These are phyloP conservation scores for Chrysosphaeria jannelii DNA, from an alignment of 2,329 filamentous ascomycete species.

Conservation along the genomic window DNA sequence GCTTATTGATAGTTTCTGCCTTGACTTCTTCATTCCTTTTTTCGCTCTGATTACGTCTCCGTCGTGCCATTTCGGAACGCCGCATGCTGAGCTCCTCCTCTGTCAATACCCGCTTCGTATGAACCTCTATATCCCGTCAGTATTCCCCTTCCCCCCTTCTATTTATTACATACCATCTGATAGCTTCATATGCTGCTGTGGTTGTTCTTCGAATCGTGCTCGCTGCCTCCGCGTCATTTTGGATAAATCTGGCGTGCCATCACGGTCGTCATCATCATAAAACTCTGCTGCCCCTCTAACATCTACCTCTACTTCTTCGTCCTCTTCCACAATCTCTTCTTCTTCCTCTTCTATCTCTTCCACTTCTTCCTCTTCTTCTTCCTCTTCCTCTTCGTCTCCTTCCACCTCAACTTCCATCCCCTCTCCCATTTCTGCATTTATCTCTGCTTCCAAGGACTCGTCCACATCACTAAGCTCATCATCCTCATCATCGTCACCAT, in stretches of 20 bases:
- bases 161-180: too few species aligned
- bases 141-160: too few species aligned
- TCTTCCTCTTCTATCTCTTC: conserved; percentile 3
- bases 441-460: conserved; percentile 5
- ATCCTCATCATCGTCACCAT: neutral
- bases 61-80: conserved; percentile 28
- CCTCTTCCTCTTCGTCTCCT: conserved; percentile 2
- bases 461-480: too few species aligned
- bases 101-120: conserved; percentile 30
- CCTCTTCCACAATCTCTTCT: conserved; percentile 2
- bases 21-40: conserved; percentile 35
- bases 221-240: conserved; percentile 31
- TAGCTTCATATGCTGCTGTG: conserved; percentile 25
- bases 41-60: conserved; percentile 29
- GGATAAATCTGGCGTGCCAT: conserved; percentile 20
- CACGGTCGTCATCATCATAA: conserved; percentile 13
- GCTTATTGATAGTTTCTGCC: conserved; percentile 80
- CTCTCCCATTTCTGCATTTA: neutral
- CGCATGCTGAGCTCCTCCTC: conserved; percentile 31
- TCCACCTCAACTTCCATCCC: neutral
- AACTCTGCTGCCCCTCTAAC: conserved; percentile 12
- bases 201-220: conserved; percentile 22
- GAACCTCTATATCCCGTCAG: conserved; percentile 28
- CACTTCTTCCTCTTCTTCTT: conserved; percentile 3
- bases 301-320: conserved; percentile 11